A percentile compares a stretch with the other conserved stretches of the same genome.
phyloP scores from a whole-genome alignment of 768 basidiomycete genomes.

The Trametes elegans region DNA sequence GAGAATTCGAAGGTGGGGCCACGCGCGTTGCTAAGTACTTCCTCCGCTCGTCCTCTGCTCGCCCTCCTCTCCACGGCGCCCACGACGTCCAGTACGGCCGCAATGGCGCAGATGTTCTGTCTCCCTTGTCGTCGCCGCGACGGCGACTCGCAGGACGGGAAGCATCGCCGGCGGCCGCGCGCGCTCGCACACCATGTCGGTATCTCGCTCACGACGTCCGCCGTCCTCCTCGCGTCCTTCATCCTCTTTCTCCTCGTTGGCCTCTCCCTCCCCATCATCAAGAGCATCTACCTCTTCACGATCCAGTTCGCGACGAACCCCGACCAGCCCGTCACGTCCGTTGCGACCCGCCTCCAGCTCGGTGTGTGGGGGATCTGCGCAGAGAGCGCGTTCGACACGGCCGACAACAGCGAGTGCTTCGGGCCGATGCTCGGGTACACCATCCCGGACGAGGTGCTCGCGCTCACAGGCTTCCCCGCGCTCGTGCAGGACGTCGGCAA shows the following conservation, averaged over 20 bases:
- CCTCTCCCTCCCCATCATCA: conserved; percentile 73
- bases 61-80: conserved; percentile 7
- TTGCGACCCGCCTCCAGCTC: conserved; percentile 63
- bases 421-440: conserved; percentile 69
- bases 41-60: neutral
- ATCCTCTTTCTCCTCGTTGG: conserved; percentile 76
- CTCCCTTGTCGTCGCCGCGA: neutral
- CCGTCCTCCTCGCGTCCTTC: conserved; percentile 58
- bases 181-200: conserved; percentile 37
- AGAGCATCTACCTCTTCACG: conserved; percentile 58
- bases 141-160: conserved; percentile 7
- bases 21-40: neutral
- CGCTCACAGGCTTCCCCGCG: conserved; percentile 43
- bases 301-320: conserved; percentile 39
- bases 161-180: conserved; percentile 18
- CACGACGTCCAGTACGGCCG: neutral
- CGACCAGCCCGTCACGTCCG: conserved; percentile 40
- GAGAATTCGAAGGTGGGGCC: neutral
- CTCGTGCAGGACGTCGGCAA: conserved; percentile 48
- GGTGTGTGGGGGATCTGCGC: conserved; percentile 87
- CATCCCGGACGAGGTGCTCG: conserved; percentile 41
- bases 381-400: conserved; percentile 32
- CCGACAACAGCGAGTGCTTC: conserved; percentile 50
- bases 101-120: conserved; percentile 5
- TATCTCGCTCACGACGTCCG: conserved; percentile 46